Evolutionary conservation across 1,284 basidiomycete species (phyloP), one percentile per base, ranked within the genome.

Genomic region (Fomitopsis palustris): DNA sequence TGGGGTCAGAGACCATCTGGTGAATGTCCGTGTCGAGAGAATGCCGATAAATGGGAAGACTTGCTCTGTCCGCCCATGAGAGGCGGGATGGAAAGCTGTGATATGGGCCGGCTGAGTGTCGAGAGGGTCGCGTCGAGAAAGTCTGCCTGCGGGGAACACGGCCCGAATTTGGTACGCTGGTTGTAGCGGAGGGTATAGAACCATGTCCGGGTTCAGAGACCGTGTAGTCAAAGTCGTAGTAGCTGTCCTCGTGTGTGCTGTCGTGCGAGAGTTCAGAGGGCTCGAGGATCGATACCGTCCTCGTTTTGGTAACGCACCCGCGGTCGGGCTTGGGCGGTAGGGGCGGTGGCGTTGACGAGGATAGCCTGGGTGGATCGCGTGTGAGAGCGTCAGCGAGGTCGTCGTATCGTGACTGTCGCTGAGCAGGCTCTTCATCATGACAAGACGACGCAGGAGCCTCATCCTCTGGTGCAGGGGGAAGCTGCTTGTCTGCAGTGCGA

Each of bases 181-280:
- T 59, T 59, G 43, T 56, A 33, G 38, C 38, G 60, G 56, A 54
- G 57, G 39, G 55, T 55, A 56, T 57, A 45, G 61, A 57, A 53
- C 58, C 60, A 55, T 66, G 65, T 38, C 62, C 65, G 51, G 58
- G 53, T 42, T 66, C 65, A 55, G 66, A 63, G 2, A 62, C 58
- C 59, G 66, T 63, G 55, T 64, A 59, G 53, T 55, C 57, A 55
- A 45, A 39, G 39, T 29, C 37, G 29, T 23, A 52, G 37, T 55
- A 27, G 37, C 23, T 35, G 16, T 54, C 42, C 41, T 42, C 51
- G 39, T 54, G 57, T 4, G 45, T 38, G 23, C 12, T 14, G 35
- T 56, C 60, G 57, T 64, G 63, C 39, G 62, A 65, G 57, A 61
- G 54, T 55, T 65, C 63, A 56, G 64, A 58, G 55, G 65, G 67